Evolutionary conservation across 2,329 filamentous ascomycete genomes (phyloP).

Genomic region (Fusarium newnesense): DNA sequence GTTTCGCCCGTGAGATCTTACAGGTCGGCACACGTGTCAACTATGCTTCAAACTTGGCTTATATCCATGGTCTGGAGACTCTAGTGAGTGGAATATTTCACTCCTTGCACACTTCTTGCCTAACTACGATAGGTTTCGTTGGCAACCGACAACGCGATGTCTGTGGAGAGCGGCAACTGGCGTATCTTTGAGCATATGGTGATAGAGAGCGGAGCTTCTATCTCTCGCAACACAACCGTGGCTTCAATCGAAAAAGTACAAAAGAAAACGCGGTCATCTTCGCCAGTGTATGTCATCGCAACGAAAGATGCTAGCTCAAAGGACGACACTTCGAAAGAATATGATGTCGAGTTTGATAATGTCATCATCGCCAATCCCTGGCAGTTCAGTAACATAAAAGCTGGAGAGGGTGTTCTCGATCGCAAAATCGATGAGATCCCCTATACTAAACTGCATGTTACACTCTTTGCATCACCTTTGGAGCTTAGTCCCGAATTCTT

Average conservation of each 20-base stretch:
- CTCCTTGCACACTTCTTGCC: not conserved
- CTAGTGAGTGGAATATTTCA: slow-evolving; percentile 65
- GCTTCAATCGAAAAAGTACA: slow-evolving; percentile 64
- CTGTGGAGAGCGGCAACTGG: slow-evolving; percentile 90
- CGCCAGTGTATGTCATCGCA: slow-evolving; percentile 60
- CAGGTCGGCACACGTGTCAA: slow-evolving; percentile 94
- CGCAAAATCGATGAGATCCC: slow-evolving; percentile 79
- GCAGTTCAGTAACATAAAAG: slow-evolving; percentile 79
- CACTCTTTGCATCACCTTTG: slow-evolving; percentile 83
- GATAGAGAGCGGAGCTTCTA: slow-evolving; percentile 66
- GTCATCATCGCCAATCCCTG: slow-evolving; percentile 86
- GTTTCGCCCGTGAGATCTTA: slow-evolving; percentile 83
- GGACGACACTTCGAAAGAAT: slow-evolving; percentile 47
- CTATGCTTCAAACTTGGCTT: slow-evolving; percentile 88
- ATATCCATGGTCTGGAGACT: slow-evolving; percentile 88
- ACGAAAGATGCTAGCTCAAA: slow-evolving; percentile 45
- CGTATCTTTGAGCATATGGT: slow-evolving; percentile 90
- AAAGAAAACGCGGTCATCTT: slow-evolving; percentile 52
- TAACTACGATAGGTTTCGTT: slow-evolving; percentile 74
- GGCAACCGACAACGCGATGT: slow-evolving; percentile 84
- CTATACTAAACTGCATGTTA: slow-evolving; percentile 89
- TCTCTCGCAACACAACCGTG: slow-evolving; percentile 76
- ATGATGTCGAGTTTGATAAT: slow-evolving; percentile 74
- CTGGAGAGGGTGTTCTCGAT: slow-evolving; percentile 74
- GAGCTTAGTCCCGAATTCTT: slow-evolving; percentile 80